These are phyloP conservation scores for Sarocladiaceae sp. DNA, from an alignment of 2,329 filamentous ascomycete genomes.

Conservation along the genomic window DNA sequence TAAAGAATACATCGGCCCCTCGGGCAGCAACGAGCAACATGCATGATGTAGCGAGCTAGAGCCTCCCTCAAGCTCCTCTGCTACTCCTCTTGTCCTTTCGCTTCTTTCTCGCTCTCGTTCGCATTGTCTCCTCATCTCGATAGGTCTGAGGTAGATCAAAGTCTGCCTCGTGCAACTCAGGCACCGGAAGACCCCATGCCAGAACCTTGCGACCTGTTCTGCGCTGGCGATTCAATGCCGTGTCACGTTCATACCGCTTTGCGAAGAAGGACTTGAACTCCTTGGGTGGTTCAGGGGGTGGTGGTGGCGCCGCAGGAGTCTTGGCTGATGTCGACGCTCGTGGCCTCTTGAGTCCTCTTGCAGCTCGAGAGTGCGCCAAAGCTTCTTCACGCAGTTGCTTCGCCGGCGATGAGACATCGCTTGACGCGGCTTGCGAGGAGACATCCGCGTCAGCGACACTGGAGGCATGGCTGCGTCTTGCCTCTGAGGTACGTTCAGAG, in stretches of 20 bases:
- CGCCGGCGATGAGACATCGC: constrained; percentile 41
- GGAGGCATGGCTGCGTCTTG: constrained; percentile 1
- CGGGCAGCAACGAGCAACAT: too few relatives aligned
- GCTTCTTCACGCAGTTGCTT: constrained; percentile 74
- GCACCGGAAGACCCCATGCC: constrained; percentile 79
- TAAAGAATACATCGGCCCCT: background rate
- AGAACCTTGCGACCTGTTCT: constrained; percentile 65
- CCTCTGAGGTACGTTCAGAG: constrained; percentile 19
- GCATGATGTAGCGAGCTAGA: background rate
- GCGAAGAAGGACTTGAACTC: constrained; percentile 86
- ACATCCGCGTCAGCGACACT: constrained; percentile 36
- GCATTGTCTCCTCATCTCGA: constrained; percentile 50
- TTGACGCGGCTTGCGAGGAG: constrained; percentile 54
- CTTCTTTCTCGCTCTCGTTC: constrained; percentile 58
- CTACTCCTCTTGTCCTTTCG: constrained; percentile 55
- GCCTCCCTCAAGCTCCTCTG: constrained; percentile 16
- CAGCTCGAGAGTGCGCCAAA: constrained; percentile 31
- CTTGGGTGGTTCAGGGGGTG: constrained; percentile 37
- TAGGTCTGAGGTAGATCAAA: constrained; percentile 72
- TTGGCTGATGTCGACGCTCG: constrained; percentile 13
- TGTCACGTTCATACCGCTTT: constrained; percentile 74
- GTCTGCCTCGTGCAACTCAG: constrained; percentile 65
- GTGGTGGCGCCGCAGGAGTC: constrained; percentile 14
- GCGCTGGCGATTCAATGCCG: constrained; percentile 68
- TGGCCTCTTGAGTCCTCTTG: background rate